These are phyloP conservation scores for Arctostaphylos glauca DNA, from an alignment of 148 eudicot species.

Conservation along the genomic window DNA sequence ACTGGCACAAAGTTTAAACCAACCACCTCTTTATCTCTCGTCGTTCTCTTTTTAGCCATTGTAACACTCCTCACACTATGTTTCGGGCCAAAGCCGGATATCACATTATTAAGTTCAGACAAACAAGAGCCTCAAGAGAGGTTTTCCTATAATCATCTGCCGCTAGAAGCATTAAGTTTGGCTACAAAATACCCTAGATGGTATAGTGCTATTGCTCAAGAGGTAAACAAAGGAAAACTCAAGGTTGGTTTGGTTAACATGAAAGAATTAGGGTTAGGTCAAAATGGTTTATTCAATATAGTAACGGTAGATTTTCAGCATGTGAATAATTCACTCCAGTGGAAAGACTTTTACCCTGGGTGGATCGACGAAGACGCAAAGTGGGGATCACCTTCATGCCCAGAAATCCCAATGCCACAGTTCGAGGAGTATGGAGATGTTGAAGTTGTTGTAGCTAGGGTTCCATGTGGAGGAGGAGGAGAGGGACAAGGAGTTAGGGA, in stretches of 20 bases:
- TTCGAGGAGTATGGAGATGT: slow-evolving; percentile 31
- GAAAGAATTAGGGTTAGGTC: neutral
- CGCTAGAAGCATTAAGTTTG: neutral
- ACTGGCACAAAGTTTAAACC: too few relatives aligned
- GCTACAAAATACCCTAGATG: slow-evolving; percentile 27
- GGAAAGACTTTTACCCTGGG: slow-evolving; percentile 56
- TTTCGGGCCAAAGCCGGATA: too few relatives aligned
- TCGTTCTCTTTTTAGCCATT: too few relatives aligned
- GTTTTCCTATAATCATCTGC: too few relatives aligned
- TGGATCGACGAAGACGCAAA: slow-evolving; percentile 53
- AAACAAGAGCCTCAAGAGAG: too few relatives aligned
- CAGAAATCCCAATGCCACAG: slow-evolving; percentile 58
- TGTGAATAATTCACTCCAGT: slow-evolving; percentile 23
- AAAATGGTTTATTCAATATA: slow-evolving; percentile 23
- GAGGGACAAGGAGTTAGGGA: slow-evolving; percentile 42
- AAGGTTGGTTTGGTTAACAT: slow-evolving; percentile 58
- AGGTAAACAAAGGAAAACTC: slow-evolving; percentile 15
- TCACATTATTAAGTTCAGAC: too few relatives aligned
- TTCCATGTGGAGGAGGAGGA: slow-evolving; percentile 37
- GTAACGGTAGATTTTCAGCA: slow-evolving; percentile 33
- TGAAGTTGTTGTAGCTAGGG: slow-evolving; percentile 52
- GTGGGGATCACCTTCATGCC: slow-evolving; percentile 34
- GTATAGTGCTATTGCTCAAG: slow-evolving; percentile 29
- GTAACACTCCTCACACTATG: too few relatives aligned
- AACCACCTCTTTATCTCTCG: too few relatives aligned